Conservation (phyloP, 2,329 filamentous ascomycete genomes). For the Xylaria hypoxylon region DNA sequence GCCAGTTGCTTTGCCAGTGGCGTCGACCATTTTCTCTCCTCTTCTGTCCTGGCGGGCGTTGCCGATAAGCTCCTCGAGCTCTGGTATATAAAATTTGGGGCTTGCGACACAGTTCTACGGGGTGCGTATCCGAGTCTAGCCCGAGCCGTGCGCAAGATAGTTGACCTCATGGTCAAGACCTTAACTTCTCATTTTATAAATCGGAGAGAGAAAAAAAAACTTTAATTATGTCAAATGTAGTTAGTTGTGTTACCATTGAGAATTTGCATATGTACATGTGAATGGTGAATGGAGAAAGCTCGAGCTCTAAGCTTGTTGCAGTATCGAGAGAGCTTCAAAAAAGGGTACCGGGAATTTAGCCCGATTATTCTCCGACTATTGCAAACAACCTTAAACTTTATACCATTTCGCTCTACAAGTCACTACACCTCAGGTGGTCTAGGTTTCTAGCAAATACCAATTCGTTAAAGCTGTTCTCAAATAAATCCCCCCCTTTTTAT, state of each 20-base stretch:
- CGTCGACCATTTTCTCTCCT: slow-evolving; percentile 83
- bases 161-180: slow-evolving; percentile 44
- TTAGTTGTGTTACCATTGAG: neutral
- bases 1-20: slow-evolving; percentile 88
- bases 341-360: slow-evolving; percentile 30
- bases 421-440: neutral
- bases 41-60: slow-evolving; percentile 47
- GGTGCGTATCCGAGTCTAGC: slow-evolving; percentile 43
- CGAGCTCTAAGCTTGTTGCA: slow-evolving; percentile 21
- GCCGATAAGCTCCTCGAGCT: slow-evolving; percentile 46
- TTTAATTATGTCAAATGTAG: neutral
- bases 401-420: slow-evolving; percentile 24
- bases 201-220: too few relatives aligned
- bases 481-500: neutral
- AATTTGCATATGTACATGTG: neutral
- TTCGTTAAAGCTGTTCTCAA: neutral
- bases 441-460: neutral
- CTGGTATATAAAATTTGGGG: slow-evolving; percentile 35
- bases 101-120: slow-evolving; percentile 36
- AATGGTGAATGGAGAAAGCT: slow-evolving; percentile 14
- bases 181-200: slow-evolving; percentile 26
- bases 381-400: slow-evolving; percentile 28
- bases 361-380: slow-evolving; percentile 44
- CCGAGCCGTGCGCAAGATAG: slow-evolving; percentile 40
- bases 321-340: slow-evolving; percentile 41